Conservation (phyloP, 2,329 filamentous ascomycete genomes). For the Hymenoscyphus linearis region DNA sequence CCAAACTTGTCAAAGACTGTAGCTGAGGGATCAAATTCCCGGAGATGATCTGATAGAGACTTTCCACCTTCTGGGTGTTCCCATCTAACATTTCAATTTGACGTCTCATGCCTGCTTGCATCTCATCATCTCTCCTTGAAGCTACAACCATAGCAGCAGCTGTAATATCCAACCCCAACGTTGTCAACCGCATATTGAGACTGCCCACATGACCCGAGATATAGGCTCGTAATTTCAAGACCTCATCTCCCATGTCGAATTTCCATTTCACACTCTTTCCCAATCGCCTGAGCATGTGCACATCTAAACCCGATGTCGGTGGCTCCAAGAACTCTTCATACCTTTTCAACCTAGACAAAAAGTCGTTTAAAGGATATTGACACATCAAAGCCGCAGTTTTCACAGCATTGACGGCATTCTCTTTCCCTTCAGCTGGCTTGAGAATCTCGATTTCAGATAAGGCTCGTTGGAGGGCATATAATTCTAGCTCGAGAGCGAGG, state of each 20-base stretch:
- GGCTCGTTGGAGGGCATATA: background rate
- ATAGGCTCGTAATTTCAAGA: conserved; percentile 16
- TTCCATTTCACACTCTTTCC: conserved; percentile 15
- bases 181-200: conserved; percentile 21
- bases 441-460: background rate
- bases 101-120: background rate
- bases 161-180: conserved; percentile 9
- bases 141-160: background rate
- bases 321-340: background rate
- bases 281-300: background rate
- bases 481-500: background rate
- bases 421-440: background rate
- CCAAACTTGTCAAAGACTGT: background rate
- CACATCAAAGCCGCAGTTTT: conserved; percentile 19
- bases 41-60: background rate
- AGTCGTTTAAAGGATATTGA: conserved; percentile 15
- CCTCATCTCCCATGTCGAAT: conserved; percentile 17
- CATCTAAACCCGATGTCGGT: background rate
- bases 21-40: background rate
- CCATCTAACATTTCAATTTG: background rate
- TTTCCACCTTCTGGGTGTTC: background rate
- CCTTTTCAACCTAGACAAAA: conserved; percentile 10
- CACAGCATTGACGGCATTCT: conserved; percentile 9
- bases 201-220: conserved; percentile 14
- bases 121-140: background rate